phyloP scores from a whole-genome alignment of 2,329 filamentous ascomycete genomes.

The Fonsecaea multimorphosa region DNA sequence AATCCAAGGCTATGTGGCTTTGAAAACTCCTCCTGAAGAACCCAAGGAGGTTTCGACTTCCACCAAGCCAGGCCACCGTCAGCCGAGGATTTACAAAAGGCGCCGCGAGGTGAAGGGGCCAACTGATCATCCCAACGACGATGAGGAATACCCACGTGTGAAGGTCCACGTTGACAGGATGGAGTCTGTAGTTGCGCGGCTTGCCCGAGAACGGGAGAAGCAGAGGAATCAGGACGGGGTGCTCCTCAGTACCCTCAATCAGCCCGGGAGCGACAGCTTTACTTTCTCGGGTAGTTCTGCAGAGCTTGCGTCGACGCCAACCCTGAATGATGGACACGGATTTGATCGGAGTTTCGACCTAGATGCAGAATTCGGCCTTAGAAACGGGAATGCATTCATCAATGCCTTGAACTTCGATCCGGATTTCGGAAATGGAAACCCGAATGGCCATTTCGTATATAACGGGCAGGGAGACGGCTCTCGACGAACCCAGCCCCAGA shows the following conservation, averaged over 20 bases:
- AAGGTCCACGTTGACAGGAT: conserved; percentile 32
- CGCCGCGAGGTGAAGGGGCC: conserved; percentile 11
- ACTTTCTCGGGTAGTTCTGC: not conserved
- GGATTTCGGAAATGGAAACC: not conserved
- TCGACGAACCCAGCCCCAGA: not conserved
- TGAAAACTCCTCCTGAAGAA: not conserved
- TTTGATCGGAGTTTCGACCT: not conserved
- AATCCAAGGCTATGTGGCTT: conserved; percentile 33
- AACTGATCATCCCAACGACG: conserved; percentile 6
- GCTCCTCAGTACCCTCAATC: too few species aligned
- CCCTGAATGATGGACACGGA: not conserved
- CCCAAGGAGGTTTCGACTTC: not conserved
- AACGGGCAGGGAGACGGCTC: not conserved
- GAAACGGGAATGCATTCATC: not conserved
- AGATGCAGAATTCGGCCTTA: not conserved
- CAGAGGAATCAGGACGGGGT: not conserved
- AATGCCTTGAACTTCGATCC: conserved; percentile 10
- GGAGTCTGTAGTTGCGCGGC: conserved; percentile 26
- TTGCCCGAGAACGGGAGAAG: conserved; percentile 13
- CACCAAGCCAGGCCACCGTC: not conserved
- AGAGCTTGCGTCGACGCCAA: not conserved
- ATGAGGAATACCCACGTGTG: conserved; percentile 17
- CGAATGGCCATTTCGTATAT: not conserved
- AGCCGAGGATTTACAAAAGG: conserved; percentile 30
- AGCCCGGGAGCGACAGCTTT: not conserved